Evolutionary conservation across 169 alveolate species (phyloP).

Genomic region (Cryptosporidium ryanae): DNA sequence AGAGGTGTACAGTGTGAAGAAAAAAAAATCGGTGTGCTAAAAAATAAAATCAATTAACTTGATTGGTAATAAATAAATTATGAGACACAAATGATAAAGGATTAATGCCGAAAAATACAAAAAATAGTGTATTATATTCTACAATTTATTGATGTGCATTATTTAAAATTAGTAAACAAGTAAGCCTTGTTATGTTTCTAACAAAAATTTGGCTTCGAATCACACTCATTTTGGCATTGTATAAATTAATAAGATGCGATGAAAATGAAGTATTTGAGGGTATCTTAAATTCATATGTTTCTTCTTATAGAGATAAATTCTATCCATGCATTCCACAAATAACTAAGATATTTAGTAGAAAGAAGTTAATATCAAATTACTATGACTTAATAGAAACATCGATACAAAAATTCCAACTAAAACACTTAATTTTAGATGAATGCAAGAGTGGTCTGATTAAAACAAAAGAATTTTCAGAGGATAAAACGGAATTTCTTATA

Average conservation of each 20-base stretch:
- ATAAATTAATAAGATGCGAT: slow-evolving; percentile 2
- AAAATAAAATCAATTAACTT: no score
- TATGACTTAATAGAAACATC: background rate
- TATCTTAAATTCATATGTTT: slow-evolving; percentile 19
- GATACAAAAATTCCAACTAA: background rate
- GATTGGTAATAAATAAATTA: no score
- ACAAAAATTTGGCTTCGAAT: slow-evolving; percentile 20
- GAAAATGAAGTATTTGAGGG: slow-evolving; percentile 27
- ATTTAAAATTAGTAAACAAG: background rate
- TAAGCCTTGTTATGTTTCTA: slow-evolving; percentile 24
- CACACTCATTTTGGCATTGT: background rate
- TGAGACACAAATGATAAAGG: no score
- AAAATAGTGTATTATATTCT: background rate
- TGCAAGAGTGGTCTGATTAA: background rate
- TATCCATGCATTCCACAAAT: slow-evolving; percentile 67
- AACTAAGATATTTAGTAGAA: slow-evolving; percentile 15
- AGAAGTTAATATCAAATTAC: slow-evolving; percentile 4
- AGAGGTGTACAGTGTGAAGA: no score
- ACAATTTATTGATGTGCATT: background rate
- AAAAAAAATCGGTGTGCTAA: no score
- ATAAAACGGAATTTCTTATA: background rate
- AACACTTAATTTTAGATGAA: slow-evolving; percentile 8
- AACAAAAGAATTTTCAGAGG: background rate
- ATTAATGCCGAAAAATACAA: background rate
- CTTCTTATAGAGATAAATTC: slow-evolving; percentile 15